Percentiles rank a stretch among this genome's conserved stretches.
phyloP scores from a whole-genome alignment of 106 monocot species.

The Dioscorea zingiberensis region DNA sequence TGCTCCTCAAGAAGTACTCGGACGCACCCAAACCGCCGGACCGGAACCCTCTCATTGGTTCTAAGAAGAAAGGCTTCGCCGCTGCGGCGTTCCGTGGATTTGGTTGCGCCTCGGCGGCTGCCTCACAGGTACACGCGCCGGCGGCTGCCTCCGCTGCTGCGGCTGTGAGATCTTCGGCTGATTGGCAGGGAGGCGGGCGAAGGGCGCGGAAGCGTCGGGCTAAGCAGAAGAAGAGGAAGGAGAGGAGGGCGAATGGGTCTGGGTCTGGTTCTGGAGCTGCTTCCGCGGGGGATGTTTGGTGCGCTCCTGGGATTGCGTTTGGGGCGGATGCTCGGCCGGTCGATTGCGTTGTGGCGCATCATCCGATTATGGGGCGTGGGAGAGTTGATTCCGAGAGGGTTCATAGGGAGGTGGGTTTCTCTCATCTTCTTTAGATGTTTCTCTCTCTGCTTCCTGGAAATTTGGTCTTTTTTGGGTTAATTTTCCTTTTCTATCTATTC shows the following conservation, averaged over 20 bases:
- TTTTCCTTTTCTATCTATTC: neutral
- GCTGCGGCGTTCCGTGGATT: slow-evolving; percentile 5
- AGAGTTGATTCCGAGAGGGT: slow-evolving; percentile 17
- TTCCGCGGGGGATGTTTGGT: slow-evolving; percentile 16
- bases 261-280: neutral
- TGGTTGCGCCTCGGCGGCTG: slow-evolving; percentile 20
- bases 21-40: neutral
- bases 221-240: slow-evolving; percentile 10
- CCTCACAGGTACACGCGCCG: slow-evolving; percentile 1
- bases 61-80: slow-evolving; percentile 14
- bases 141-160: slow-evolving; percentile 27
- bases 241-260: neutral
- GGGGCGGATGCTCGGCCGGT: slow-evolving; percentile 10
- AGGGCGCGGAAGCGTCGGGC: slow-evolving; percentile 9
- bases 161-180: slow-evolving; percentile 26
- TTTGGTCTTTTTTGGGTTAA: neutral
- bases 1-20: neutral
- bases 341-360: slow-evolving; percentile 22
- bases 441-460: neutral
- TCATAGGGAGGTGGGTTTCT: slow-evolving; percentile 24
- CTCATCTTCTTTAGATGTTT: neutral
- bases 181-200: slow-evolving; percentile 15
- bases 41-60: neutral
- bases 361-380: neutral
- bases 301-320: slow-evolving; percentile 20